phyloP scores from a whole-genome alignment of 208 protist genomes.

The Trypanosoma rangeli region DNA sequence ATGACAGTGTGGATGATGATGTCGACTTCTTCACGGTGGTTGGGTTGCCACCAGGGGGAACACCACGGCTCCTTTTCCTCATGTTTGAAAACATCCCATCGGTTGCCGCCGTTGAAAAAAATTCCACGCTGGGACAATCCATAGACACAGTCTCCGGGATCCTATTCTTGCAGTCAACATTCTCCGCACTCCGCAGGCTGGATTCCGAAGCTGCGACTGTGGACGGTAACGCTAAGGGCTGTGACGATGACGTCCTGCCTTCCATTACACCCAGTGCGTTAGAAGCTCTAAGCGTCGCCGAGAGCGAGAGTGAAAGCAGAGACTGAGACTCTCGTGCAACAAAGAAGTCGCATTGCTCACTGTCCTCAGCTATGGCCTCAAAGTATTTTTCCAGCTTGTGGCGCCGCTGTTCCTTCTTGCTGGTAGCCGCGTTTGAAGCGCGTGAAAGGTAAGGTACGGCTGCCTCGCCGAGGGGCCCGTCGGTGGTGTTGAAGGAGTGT shows the following conservation, averaged over 20 bases:
- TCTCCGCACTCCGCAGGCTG: background rate
- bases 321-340: constrained; percentile 17
- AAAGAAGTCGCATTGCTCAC: constrained; percentile 25
- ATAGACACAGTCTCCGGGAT: background rate
- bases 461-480: background rate
- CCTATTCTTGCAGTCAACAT: background rate
- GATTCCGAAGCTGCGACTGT: background rate
- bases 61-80: background rate
- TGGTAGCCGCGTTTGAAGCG: background rate
- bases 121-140: background rate
- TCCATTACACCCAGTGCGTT: background rate
- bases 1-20: background rate
- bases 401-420: background rate
- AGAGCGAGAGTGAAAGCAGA: background rate
- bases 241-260: background rate
- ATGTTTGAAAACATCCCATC: background rate
- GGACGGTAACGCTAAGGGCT: background rate
- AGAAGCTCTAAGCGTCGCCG: background rate
- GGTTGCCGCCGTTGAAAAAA: background rate
- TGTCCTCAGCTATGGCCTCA: constrained; percentile 19
- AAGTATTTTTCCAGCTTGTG: constrained; percentile 20
- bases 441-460: background rate
- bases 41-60: background rate
- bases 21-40: constrained; percentile 4
- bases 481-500: background rate